Base-by-base conservation (phyloP, 441 rosid species). In the Isatis lusitanica region DNA sequence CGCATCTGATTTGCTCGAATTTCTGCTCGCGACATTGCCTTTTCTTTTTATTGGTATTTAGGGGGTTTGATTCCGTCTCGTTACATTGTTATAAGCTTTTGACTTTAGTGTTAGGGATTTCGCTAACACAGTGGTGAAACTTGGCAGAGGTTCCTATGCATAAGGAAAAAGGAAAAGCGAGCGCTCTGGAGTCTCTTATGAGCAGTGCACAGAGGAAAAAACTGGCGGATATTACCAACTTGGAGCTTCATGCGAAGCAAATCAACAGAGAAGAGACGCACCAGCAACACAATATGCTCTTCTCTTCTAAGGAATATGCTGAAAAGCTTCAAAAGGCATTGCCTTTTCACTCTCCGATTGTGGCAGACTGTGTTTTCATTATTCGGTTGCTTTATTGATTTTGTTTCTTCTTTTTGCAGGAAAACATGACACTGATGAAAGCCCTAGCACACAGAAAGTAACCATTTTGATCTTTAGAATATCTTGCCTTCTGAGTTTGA, bases 371-470 rank as follows among this genome's bases (percentile, higher is more conserved):
- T 26, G 7, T 47, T 63, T 38, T 12, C 50, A 67, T 82, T 26
- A 68, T 8, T 53, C 36, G 26, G 30, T 33, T 69, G 72, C 48
- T 52, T 56, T 30, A 9, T 60, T 50, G 52, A 58, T 72, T 26
- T 35, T 35, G 1, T 5, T 35, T 35, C 5, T 47, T 67, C 42
- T 58, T 62, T 43, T 57, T 43, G 44, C 87, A 88, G 94, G 91
- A 91, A 73, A 86, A 87, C 63, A 60, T 85, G 84, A 74, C 71
- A 30, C 68, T 91, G 73, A 70, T 79, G 81, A 85, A 83, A 81
- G 81, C 81, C 48, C 46, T 91, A 11, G 80, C 81, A 16, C 90
- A 89, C 30, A 85, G 89, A 79, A 86, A 85, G 94, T 86, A 91
- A 71, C 72, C 72, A 58, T 65, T 58, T 42, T 72, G 51, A 64